These are phyloP conservation scores for Aspergillus floridensis DNA, from an alignment of 2,329 filamentous ascomycete genomes.

Conservation along the genomic window DNA sequence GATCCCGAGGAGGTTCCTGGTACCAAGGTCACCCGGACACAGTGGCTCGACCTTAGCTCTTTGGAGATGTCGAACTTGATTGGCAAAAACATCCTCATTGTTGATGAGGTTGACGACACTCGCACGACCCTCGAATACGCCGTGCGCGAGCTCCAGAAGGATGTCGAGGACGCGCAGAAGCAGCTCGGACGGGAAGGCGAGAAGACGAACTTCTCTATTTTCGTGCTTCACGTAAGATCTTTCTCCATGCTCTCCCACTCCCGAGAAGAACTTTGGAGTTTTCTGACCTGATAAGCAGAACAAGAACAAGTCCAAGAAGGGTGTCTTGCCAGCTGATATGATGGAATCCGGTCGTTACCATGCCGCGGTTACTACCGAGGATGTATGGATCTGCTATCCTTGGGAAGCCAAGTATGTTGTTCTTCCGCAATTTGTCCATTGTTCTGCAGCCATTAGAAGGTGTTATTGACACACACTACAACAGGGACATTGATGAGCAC, in stretches of 20 bases:
- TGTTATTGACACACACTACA: conserved; percentile 22
- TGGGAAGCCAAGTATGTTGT: conserved; percentile 78
- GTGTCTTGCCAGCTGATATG: conserved; percentile 74
- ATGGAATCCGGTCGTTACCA: conserved; percentile 70
- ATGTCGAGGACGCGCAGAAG: conserved; percentile 77
- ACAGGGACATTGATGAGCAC: conserved; percentile 83
- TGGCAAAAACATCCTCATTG: conserved; percentile 86
- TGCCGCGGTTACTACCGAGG: conserved; percentile 82
- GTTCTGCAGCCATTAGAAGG: not conserved
- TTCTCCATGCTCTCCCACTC: not conserved
- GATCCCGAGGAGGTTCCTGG: conserved; percentile 71
- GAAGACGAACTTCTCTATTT: conserved; percentile 88
- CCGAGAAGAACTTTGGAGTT: not conserved
- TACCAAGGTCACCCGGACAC: conserved; percentile 93
- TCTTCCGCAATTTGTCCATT: not conserved
- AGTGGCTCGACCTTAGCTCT: conserved; percentile 91
- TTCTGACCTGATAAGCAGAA: conserved; percentile 56
- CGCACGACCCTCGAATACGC: conserved; percentile 92
- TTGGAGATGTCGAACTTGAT: conserved; percentile 86
- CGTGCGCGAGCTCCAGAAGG: conserved; percentile 89
- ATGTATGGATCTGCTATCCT: conserved; percentile 98
- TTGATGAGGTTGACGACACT: conserved; percentile 95
- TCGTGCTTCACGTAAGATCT: conserved; percentile 78
- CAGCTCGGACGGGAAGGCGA: conserved; percentile 66
- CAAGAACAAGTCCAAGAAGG: conserved; percentile 97